phyloP scores from a whole-genome alignment of 2,329 filamentous ascomycete species.

The Ceratocystis papillata region DNA sequence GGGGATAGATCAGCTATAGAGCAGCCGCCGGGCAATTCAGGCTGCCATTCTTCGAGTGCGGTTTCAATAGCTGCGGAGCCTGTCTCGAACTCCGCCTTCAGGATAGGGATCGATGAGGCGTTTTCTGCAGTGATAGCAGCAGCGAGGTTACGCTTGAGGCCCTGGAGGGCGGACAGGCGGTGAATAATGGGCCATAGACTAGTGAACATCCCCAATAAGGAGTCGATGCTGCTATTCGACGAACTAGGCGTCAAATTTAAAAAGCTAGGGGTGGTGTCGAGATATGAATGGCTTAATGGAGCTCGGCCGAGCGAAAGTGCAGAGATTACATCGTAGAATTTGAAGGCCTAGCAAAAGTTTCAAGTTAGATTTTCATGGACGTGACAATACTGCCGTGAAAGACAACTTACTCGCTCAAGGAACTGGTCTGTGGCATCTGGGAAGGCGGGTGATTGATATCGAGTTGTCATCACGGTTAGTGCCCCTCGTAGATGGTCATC shows the following conservation, averaged over 20 bases:
- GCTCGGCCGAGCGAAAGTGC: conserved; percentile 49
- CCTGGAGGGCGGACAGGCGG: conserved; percentile 45
- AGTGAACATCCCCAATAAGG: conserved; percentile 50
- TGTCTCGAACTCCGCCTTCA: conserved; percentile 42
- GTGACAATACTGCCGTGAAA: neutral
- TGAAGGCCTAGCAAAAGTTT: conserved; percentile 41
- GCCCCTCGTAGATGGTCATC: conserved; percentile 52
- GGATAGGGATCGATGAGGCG: conserved; percentile 37
- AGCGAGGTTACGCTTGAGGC: conserved; percentile 43
- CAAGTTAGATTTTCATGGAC: neutral
- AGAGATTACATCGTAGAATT: conserved; percentile 55
- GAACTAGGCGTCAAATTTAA: conserved; percentile 37
- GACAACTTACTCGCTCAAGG: conserved; percentile 43
- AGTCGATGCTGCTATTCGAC: conserved; percentile 42
- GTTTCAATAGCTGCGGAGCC: conserved; percentile 46
- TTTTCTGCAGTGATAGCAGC: conserved; percentile 36
- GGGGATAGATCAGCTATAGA: conserved; percentile 25
- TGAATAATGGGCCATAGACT: conserved; percentile 55
- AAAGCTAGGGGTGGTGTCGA: conserved; percentile 39
- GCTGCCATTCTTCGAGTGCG: conserved; percentile 46
- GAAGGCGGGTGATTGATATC: conserved; percentile 26
- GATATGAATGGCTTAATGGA: conserved; percentile 40
- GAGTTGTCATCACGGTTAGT: conserved; percentile 45
- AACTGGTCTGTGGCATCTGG: conserved; percentile 45
- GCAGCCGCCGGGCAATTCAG: conserved; percentile 38